Evolutionary conservation across 805 yeast genomes (phyloP).

Genomic region (Hanseniaspora occidentalis): DNA sequence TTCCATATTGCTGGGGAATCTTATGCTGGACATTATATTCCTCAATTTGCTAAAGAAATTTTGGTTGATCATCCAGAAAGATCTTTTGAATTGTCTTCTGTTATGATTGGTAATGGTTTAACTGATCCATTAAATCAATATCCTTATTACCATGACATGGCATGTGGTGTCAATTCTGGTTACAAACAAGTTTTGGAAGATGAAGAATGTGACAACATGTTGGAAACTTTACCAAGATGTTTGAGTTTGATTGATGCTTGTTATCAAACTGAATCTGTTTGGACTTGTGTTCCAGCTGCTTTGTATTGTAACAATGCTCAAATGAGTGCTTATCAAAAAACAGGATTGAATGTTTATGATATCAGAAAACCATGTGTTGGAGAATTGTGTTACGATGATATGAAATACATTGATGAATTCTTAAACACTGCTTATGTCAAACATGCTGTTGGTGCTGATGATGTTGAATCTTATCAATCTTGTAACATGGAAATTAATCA

Average conservation of each 20-base stretch:
- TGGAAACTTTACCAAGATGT: slow-evolving; percentile 63
- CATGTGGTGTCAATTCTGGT: slow-evolving; percentile 80
- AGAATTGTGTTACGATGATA: slow-evolving; percentile 65
- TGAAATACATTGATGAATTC: slow-evolving; percentile 63
- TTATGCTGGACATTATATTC: slow-evolving; percentile 90
- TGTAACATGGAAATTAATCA: slow-evolving; percentile 72
- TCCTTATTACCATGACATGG: slow-evolving; percentile 80
- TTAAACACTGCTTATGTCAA: slow-evolving; percentile 68
- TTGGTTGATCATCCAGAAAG: slow-evolving; percentile 46
- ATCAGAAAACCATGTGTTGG: slow-evolving; percentile 72
- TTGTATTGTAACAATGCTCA: slow-evolving; percentile 80
- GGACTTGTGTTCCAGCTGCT: slow-evolving; percentile 86
- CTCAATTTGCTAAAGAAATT: slow-evolving; percentile 76
- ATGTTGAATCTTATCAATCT: slow-evolving; percentile 48
- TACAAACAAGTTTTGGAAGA: slow-evolving; percentile 63
- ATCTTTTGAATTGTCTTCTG: slow-evolving; percentile 55
- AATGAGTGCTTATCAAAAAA: slow-evolving; percentile 67
- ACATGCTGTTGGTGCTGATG: slow-evolving; percentile 77
- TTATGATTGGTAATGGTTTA: slow-evolving; percentile 83
- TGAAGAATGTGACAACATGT: slow-evolving; percentile 67
- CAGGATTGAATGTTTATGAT: slow-evolving; percentile 89
- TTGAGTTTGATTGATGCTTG: slow-evolving; percentile 62
- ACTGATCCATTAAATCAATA: slow-evolving; percentile 77
- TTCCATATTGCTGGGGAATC: slow-evolving; percentile 92
- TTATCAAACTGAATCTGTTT: slow-evolving; percentile 58